Evolutionary conservation across 768 basidiomycete genomes (phyloP), one percentile per base, ranked within the genome.

Genomic region (Panellus pusillus): DNA sequence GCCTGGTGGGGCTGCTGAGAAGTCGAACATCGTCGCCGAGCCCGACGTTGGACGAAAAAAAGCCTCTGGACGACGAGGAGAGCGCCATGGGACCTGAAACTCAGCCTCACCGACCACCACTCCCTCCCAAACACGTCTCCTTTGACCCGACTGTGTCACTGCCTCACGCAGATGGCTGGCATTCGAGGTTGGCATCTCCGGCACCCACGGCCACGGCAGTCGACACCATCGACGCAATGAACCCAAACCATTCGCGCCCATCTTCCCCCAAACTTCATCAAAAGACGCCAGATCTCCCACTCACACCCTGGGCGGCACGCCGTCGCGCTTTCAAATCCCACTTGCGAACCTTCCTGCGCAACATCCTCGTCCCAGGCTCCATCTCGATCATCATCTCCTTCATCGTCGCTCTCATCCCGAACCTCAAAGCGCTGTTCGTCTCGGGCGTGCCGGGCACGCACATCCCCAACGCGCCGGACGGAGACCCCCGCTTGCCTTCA

Each of bases 401-500:
- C 27, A 40, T 52, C 15, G 52, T 57, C 17, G 55, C 55, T 1
- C 45, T 57, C 2, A 37, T 57, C 9, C 55, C 55, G 3, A 9
- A 38, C 41, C 55, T 57, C 42, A 57, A 87, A 58, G 82, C 77
- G 0, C 72, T 89, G 4, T 87, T 89, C 58, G 70, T 84, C 2
- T 14, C 32, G 11, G 63, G 61, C 12, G 72, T 82, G 3, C 68
- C 74, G 1, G 73, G 74, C 1, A 68, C 72, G 1, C 57, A 68
- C 32, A 82, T 79, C 49, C 75, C 76, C 4, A 41, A 70, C 19
- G 82, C 83, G 0, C 87, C 87, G 0, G 87, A 89, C 58, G 85
- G 86, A 0, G 73, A 79, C 54, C 85, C 87, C 86, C 86, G 0
- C 79, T 89, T 15, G 76, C 81, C 0, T 78, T 89, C 56, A 40